Conservation (phyloP, 139 green algal genomes). For the Raphidocelis subcapitata region DNA sequence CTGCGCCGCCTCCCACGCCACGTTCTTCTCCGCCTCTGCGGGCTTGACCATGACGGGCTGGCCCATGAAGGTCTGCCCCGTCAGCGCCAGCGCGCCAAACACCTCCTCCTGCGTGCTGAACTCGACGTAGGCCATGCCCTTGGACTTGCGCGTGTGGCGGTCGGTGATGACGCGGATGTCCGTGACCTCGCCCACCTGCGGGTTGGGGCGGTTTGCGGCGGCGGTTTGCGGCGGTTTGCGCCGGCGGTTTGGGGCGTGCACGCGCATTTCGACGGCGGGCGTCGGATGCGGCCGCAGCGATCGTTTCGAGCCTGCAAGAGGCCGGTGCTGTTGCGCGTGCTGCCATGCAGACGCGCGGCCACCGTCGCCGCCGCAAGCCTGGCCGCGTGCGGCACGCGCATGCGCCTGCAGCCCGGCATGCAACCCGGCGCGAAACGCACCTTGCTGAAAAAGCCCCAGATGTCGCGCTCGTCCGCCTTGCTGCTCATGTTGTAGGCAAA, state of each 20-base stretch:
- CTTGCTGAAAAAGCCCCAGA: constrained; percentile 81
- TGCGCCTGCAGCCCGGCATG: no score
- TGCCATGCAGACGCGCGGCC: no score
- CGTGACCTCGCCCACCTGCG: constrained; percentile 62
- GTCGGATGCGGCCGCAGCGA: no score
- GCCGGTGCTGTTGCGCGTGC: no score
- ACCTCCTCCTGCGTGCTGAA: constrained; percentile 79
- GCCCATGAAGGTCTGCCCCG: constrained; percentile 78
- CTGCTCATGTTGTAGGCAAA: constrained; percentile 89
- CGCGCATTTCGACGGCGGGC: no score
- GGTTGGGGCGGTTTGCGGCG: not conserved
- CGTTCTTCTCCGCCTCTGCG: constrained; percentile 94
- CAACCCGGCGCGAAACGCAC: no score
- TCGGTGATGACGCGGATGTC: constrained; percentile 96
- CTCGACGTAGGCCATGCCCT: constrained; percentile 98
- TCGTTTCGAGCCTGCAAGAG: no score
- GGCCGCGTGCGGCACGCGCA: no score
- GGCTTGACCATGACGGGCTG: constrained; percentile 93
- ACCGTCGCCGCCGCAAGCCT: no score
- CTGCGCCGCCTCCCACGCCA: constrained; percentile 90
- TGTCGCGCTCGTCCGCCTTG: constrained; percentile 79
- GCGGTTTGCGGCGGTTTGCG: no score
- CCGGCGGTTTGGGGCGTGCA: no score
- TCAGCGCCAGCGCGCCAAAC: constrained; percentile 80
- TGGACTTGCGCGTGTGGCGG: constrained; percentile 82